Percentiles rank a stretch among this genome's conserved stretches.
Conservation (phyloP, 2,329 filamentous ascomycete species). For the Fusarium irregulare region DNA sequence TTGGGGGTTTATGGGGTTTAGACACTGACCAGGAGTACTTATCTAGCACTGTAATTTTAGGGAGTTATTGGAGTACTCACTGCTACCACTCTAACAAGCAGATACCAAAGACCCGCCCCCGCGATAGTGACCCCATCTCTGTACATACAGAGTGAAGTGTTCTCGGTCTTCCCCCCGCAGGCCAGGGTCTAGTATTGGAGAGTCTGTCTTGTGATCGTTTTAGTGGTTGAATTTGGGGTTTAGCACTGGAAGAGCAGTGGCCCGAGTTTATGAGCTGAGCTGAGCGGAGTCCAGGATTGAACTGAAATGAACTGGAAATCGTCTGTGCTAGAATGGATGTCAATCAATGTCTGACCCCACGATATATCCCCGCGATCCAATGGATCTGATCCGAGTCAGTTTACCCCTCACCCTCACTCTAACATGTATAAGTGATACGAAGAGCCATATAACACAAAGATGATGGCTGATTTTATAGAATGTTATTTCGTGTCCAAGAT, state of each 20-base stretch:
- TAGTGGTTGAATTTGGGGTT: not conserved
- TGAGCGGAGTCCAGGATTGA: not conserved
- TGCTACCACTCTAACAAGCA: conserved; percentile 3
- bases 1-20: conserved; percentile 12
- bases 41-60: rapidly evolving
- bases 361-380: conserved; percentile 26
- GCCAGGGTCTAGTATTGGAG: conserved; percentile 8
- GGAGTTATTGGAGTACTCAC: not conserved
- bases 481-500: not conserved
- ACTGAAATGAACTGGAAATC: not conserved
- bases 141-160: not conserved
- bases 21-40: not conserved
- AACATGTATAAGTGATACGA: not conserved
- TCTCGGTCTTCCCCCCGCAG: conserved; percentile 4
- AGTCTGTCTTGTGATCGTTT: not conserved
- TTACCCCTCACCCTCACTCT: conserved; percentile 13
- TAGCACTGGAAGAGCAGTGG: not conserved
- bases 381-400: conserved; percentile 6
- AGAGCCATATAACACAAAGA: not conserved
- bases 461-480: not conserved
- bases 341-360: conserved; percentile 11
- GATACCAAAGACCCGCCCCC: conserved; percentile 24
- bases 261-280: not conserved
- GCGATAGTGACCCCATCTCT: conserved; percentile 15
- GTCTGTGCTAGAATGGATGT: not conserved